Evolutionary conservation across 2,329 filamentous ascomycete genomes (phyloP), one percentile per base, ranked within the genome.

Genomic region (Alternaria ethzedia): DNA sequence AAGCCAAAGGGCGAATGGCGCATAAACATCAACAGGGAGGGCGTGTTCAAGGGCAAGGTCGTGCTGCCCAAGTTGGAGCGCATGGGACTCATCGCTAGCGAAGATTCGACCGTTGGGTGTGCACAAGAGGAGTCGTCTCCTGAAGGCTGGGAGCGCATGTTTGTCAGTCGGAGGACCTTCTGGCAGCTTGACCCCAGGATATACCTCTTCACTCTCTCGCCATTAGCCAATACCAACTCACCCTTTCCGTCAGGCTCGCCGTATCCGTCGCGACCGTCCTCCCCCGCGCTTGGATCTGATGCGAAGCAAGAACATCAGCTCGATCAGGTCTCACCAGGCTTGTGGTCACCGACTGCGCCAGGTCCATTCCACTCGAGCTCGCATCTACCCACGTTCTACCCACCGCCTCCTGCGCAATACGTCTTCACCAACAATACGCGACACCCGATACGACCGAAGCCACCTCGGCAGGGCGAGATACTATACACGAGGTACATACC

Each of bases 401-500:
- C 94, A 3, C 94, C 94, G 0, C 85, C 91, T 2, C 93, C 96
- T 1, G 82, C 93, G 9, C 92, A 95, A 70, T 97, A 95, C 77
- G 90, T 87, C 5, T 89, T 91, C 65, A 94, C 92, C 3, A 89
- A 93, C 76, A 87, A 90, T 63, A 84, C 94, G 49, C 90, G 94
- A 0, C 96, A 99, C 75, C 96, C 96, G 0, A 83, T 96, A 45
- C 89, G 96, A 0, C 91, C 93, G 2, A 97, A 96, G 77, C 94
- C 95, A 0, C 93, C 94, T 2, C 89, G 92, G 3, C 94, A 97
- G 85, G 94, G 94, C 13, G 93, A 97, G 73, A 89, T 92, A 0
- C 95, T 99, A 74, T 99, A 99, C 79, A 91, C 90, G 0, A 91
- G 96, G 57, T 97, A 91, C 77, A 85, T 98, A 15, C 93, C 93